Evolutionary conservation across 2,329 filamentous ascomycete genomes (phyloP).

Genomic region (Hysterium pulicare): DNA sequence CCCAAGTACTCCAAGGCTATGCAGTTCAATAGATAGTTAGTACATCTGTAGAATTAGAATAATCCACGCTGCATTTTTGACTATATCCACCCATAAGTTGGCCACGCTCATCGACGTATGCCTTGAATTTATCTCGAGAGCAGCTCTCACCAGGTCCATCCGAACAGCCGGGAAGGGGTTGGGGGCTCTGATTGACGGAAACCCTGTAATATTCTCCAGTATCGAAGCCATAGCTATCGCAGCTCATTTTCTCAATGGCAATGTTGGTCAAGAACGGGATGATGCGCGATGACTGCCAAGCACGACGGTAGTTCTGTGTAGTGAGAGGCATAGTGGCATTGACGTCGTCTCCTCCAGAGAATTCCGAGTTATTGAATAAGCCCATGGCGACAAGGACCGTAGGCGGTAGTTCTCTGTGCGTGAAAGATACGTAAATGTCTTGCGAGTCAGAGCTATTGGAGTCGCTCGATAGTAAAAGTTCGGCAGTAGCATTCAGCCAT

Average conservation of each 20-base stretch:
- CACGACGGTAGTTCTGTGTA: constrained; percentile 60
- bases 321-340: constrained; percentile 65
- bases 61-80: constrained; percentile 41
- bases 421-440: constrained; percentile 66
- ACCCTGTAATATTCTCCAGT: constrained; percentile 52
- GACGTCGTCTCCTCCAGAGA: constrained; percentile 50
- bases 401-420: constrained; percentile 65
- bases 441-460: constrained; percentile 42
- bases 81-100: constrained; percentile 44
- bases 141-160: constrained; percentile 53
- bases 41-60: constrained; percentile 43
- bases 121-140: constrained; percentile 40
- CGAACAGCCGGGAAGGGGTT: constrained; percentile 46
- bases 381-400: constrained; percentile 65
- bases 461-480: constrained; percentile 45
- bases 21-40: constrained; percentile 28
- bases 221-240: constrained; percentile 55
- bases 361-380: constrained; percentile 65
- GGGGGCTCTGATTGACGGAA: constrained; percentile 50
- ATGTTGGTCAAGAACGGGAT: constrained; percentile 65
- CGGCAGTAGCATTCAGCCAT: constrained; percentile 62
- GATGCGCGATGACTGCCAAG: constrained; percentile 61
- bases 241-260: constrained; percentile 63
- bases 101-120: constrained; percentile 43
- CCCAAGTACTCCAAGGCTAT: background rate